Conservation (phyloP, 305 asterid species). For the Fraxinus albicans region DNA sequence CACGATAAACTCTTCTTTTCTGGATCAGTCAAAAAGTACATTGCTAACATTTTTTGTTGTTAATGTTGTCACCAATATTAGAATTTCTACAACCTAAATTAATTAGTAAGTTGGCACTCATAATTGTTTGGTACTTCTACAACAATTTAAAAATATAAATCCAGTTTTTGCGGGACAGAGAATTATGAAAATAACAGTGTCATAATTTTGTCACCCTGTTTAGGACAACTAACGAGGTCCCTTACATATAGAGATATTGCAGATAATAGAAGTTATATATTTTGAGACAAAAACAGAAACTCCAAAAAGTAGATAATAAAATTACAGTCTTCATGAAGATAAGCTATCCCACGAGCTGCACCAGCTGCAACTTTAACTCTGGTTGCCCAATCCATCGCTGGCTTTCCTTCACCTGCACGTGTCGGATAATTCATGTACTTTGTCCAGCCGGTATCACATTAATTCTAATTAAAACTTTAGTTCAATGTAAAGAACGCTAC, state of each 20-base stretch:
- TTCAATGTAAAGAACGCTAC: background rate
- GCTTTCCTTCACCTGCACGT: slow-evolving; percentile 49
- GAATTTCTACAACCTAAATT: background rate
- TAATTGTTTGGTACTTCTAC: background rate
- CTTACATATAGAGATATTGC: background rate
- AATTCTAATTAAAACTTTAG: background rate
- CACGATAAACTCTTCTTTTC: background rate
- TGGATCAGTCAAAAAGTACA: slow-evolving; percentile 8
- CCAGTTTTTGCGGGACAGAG: background rate
- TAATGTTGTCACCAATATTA: background rate
- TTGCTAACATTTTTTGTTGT: background rate
- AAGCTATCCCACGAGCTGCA: slow-evolving; percentile 89
- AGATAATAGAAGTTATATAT: background rate
- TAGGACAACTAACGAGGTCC: background rate
- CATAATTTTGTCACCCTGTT: background rate
- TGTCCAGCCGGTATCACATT: background rate
- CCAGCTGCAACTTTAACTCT: slow-evolving; percentile 87
- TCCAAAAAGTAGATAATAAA: slow-evolving; percentile 5
- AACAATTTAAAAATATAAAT: background rate
- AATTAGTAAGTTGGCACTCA: background rate
- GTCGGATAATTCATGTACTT: background rate
- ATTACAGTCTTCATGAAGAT: slow-evolving; percentile 94
- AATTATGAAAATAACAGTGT: background rate
- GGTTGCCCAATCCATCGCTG: slow-evolving; percentile 72
- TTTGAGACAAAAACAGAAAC: slow-evolving; percentile 1